Evolutionary conservation across 768 basidiomycete genomes (phyloP).

Genomic region (Mycena maculata): DNA sequence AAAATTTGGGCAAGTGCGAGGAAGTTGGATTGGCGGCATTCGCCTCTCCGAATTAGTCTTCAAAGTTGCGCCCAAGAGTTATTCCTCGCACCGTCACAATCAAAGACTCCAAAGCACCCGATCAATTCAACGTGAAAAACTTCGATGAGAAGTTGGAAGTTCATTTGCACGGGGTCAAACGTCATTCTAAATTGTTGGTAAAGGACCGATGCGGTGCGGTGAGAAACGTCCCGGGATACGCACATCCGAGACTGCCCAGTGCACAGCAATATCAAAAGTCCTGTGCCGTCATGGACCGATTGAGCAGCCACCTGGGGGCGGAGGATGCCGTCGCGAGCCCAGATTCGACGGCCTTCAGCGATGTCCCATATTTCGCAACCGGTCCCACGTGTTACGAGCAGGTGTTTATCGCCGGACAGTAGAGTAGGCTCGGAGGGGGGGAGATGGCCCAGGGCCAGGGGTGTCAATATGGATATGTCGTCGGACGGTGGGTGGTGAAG

Average conservation of each 20-base stretch:
- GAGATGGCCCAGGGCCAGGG: neutral
- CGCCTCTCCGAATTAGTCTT: slow-evolving; percentile 1
- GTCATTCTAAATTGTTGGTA: slow-evolving; percentile 8
- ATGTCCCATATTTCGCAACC: slow-evolving; percentile 24
- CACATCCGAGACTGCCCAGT: slow-evolving; percentile 1
- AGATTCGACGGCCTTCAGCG: slow-evolving; percentile 8
- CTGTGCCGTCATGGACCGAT: neutral
- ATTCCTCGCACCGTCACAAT: no score
- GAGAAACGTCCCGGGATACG: neutral
- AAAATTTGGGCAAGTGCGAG: neutral
- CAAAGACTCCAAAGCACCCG: no score
- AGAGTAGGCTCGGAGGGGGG: slow-evolving; percentile 15
- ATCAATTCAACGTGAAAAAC: slow-evolving; percentile 3
- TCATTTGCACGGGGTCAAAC: neutral
- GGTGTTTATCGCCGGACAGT: slow-evolving; percentile 12
- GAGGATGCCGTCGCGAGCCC: slow-evolving; percentile 6
- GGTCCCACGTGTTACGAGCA: slow-evolving; percentile 5
- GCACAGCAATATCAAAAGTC: slow-evolving; percentile 3
- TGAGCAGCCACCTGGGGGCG: neutral
- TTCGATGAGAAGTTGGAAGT: slow-evolving; percentile 2
- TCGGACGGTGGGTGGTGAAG: neutral
- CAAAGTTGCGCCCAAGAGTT: no score
- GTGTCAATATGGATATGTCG: neutral
- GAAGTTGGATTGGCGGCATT: slow-evolving; percentile 3
- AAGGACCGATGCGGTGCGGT: neutral